These are phyloP conservation scores for Saitozyma podzolica DNA, from an alignment of 768 basidiomycete species.

Conservation along the genomic window DNA sequence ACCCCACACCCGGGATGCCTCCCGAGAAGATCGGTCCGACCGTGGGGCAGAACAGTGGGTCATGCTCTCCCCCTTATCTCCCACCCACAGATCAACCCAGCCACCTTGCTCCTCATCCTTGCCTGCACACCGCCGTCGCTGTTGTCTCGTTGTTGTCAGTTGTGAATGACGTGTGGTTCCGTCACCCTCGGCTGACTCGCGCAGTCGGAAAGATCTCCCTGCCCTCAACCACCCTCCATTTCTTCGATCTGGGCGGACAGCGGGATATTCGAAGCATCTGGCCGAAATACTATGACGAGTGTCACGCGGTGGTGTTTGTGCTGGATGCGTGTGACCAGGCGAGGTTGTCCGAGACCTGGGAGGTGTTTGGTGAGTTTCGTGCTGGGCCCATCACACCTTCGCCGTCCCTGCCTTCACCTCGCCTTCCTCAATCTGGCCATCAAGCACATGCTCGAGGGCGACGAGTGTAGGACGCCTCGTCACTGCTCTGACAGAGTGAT, in stretches of 20 bases:
- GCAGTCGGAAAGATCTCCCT: constrained; percentile 88
- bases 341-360: constrained; percentile 90
- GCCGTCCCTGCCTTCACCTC: too few species aligned
- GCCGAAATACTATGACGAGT: constrained; percentile 90
- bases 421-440: too few species aligned
- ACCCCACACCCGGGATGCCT: constrained; percentile 77
- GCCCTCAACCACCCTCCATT: constrained; percentile 89
- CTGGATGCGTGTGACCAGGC: constrained; percentile 88
- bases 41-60: constrained; percentile 93
- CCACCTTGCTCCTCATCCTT: neutral
- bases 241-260: constrained; percentile 97
- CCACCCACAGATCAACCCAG: neutral
- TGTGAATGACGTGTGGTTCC: neutral
- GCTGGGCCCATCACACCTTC: neutral
- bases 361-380: constrained; percentile 78
- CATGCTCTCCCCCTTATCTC: neutral
- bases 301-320: constrained; percentile 93
- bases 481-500: neutral
- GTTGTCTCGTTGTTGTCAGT: neutral
- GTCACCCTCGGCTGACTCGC: neutral
- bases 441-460: too few species aligned
- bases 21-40: constrained; percentile 95
- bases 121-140: constrained; percentile 2
- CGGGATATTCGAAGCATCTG: constrained; percentile 90
- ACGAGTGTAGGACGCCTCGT: neutral